Conservation (phyloP, 1,284 basidiomycete species). For the Ganoderma lingzhi region DNA sequence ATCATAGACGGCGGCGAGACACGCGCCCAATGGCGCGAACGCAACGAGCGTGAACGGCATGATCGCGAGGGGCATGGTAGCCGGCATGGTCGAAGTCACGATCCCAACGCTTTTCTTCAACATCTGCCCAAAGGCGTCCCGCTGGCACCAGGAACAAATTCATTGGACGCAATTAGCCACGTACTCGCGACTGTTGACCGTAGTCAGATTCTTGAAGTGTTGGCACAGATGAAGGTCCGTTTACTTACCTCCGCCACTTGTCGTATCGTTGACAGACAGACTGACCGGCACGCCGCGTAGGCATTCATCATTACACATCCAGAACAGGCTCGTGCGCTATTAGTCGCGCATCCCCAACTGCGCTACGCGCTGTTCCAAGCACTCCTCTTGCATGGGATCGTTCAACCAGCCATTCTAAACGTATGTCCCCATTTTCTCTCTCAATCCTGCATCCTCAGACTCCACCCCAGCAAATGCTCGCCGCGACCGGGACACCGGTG, state of each 20-base stretch:
- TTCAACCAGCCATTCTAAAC: conserved; percentile 86
- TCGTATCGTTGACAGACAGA: neutral
- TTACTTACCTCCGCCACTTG: neutral
- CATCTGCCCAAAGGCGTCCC: conserved; percentile 83
- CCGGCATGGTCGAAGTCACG: conserved; percentile 37
- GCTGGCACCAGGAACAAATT: conserved; percentile 76
- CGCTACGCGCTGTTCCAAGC: conserved; percentile 98
- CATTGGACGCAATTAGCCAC: conserved; percentile 89
- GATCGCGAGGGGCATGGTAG: conserved; percentile 34
- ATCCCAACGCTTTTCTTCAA: conserved; percentile 65
- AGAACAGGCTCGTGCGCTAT: conserved; percentile 86
- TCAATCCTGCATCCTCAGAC: conserved; percentile 1
- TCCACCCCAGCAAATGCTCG: conserved; percentile 65
- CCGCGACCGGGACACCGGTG: conserved; percentile 45
- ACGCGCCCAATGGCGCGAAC: conserved; percentile 62
- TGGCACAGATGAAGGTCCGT: conserved; percentile 96
- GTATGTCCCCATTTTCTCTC: conserved; percentile 45
- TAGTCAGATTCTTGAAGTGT: conserved; percentile 91
- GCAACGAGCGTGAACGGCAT: conserved; percentile 44
- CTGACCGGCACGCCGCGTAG: conserved; percentile 46
- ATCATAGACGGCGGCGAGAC: conserved; percentile 67
- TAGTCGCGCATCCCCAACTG: conserved; percentile 90
- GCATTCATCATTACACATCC: conserved; percentile 91
- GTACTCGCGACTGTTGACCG: conserved; percentile 88
- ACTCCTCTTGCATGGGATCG: conserved; percentile 93